Evolutionary conservation across 2,329 filamentous ascomycete species (phyloP).

Genomic region (Colletotrichum sp.): DNA sequence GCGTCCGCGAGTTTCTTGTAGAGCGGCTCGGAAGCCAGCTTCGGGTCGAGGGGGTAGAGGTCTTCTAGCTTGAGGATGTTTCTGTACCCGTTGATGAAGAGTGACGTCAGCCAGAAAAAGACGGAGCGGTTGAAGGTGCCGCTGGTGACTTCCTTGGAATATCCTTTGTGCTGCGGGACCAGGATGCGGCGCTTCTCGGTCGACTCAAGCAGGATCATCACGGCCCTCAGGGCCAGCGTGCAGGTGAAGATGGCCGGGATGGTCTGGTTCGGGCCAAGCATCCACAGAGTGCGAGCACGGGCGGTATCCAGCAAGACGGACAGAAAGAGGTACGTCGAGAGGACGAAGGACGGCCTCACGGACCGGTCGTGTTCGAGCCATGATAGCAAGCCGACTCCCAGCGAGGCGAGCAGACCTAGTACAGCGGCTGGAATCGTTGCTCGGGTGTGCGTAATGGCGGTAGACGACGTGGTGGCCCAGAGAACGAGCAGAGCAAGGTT

Average conservation of each 20-base stretch:
- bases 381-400: conserved; percentile 4
- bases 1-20: conserved; percentile 20
- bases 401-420: neutral
- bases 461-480: neutral
- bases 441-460: neutral
- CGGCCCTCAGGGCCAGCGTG: conserved; percentile 13
- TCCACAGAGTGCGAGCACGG: conserved; percentile 23
- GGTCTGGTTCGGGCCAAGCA: conserved; percentile 5
- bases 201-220: conserved; percentile 24
- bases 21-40: conserved; percentile 20
- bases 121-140: conserved; percentile 52
- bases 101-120: conserved; percentile 59
- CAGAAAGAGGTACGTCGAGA: conserved; percentile 19
- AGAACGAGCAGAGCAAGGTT: conserved; percentile 5
- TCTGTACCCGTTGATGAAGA: conserved; percentile 54
- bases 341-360: conserved; percentile 20
- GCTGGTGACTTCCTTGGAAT: conserved; percentile 56
- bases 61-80: conserved; percentile 45
- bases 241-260: conserved; percentile 23
- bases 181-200: conserved; percentile 36
- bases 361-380: conserved; percentile 16
- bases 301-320: conserved; percentile 22
- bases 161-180: conserved; percentile 41
- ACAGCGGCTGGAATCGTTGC: conserved; percentile 11
- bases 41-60: conserved; percentile 26